Conservation (phyloP, 108 stramenopile genomes). For the Cyclotella cryptica region DNA sequence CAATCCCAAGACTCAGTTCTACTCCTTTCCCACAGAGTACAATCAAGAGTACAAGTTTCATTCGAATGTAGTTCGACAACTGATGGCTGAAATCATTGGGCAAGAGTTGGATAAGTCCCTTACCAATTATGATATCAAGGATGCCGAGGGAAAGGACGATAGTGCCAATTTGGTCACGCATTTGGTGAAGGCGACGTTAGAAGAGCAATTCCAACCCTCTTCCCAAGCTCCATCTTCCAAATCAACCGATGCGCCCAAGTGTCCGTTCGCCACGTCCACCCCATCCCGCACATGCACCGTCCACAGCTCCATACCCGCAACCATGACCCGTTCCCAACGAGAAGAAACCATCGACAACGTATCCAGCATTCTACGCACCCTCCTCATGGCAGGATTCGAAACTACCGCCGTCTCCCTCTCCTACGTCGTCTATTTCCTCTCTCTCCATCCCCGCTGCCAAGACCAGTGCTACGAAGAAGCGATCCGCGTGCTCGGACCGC, state of each 20-base stretch:
- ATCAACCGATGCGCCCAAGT: neutral
- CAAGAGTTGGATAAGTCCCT: neutral
- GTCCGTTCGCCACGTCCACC: neutral
- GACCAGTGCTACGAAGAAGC: conserved; percentile 30
- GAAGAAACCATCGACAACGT: conserved; percentile 22
- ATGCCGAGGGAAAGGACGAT: neutral
- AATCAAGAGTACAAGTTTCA: conserved; percentile 32
- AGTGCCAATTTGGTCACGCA: conserved; percentile 19
- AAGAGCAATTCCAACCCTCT: neutral
- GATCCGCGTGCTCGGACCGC: conserved; percentile 11
- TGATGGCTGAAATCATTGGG: conserved; percentile 35
- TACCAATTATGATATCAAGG: neutral
- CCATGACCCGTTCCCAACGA: neutral
- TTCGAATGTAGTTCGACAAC: conserved; percentile 2
- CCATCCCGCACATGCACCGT: neutral
- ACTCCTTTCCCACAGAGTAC: conserved; percentile 32
- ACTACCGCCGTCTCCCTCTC: conserved; percentile 59
- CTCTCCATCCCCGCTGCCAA: conserved; percentile 45
- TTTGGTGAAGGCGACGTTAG: neutral
- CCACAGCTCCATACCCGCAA: conserved; percentile 2
- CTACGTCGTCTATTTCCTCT: conserved; percentile 58
- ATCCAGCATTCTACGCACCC: conserved; percentile 24
- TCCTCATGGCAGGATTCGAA: conserved; percentile 67
- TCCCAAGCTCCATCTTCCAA: neutral
- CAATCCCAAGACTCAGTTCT: conserved; percentile 34